Evolutionary conservation across 2,329 filamentous ascomycete genomes (phyloP).

Genomic region (Apiospora marii): DNA sequence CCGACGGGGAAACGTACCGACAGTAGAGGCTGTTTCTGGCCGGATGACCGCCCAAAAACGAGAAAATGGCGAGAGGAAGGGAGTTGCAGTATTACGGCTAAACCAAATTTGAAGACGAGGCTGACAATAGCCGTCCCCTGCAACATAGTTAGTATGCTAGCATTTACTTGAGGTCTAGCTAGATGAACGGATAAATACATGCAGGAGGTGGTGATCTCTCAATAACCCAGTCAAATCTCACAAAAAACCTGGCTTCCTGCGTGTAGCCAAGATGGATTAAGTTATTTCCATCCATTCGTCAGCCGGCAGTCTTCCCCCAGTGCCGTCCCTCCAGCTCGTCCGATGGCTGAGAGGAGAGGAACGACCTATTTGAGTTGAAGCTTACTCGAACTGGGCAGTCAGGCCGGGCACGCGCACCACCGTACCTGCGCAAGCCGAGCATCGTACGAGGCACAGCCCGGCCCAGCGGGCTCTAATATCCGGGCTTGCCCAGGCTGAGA

Average conservation of each 20-base stretch:
- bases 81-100: background rate
- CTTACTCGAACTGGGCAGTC: background rate
- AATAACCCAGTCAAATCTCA: background rate
- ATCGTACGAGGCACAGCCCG: constrained; percentile 19
- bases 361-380: background rate
- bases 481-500: constrained; percentile 5
- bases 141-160: background rate
- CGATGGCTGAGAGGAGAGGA: background rate
- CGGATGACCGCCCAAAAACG: background rate
- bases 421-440: constrained; percentile 18
- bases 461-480: constrained; percentile 9
- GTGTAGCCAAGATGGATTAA: constrained; percentile 3
- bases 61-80: background rate
- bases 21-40: background rate
- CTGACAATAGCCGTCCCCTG: constrained; percentile 5
- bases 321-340: background rate
- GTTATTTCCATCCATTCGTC: constrained; percentile 11
- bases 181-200: background rate
- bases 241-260: background rate
- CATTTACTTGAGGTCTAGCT: background rate
- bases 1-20: constrained; percentile 9
- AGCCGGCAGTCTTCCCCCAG: background rate
- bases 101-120: background rate
- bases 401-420: constrained; percentile 7
- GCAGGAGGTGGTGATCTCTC: background rate